Base-by-base conservation (phyloP, 106 monocot species). In the Iris macrosiphon region DNA sequence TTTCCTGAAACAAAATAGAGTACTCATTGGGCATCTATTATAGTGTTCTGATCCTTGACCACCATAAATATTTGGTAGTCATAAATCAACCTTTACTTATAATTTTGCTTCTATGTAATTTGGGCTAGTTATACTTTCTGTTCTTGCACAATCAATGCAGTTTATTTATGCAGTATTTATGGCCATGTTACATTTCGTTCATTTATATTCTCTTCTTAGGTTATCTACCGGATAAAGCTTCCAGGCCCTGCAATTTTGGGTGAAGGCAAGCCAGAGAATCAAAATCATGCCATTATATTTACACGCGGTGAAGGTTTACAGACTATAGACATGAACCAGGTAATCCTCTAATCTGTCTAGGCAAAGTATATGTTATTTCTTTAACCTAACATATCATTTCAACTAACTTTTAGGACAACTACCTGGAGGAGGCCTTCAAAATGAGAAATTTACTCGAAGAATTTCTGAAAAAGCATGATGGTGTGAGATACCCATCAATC, bases 271-370 rank as follows among this genome's bases (percentile, higher is more conserved):
- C 88, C 93, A 46, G 93, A 94, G 76, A 94, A 94, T 62, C 93
- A 94, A 73, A 94, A 94, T 67, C 93, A 94, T 81, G 93, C 88
- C 27, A 81, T 88, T 49, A 88, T 94, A 57, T 94, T 94, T 48
- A 94, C 93, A 9, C 84, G 93, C 17, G 93, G 93, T 70, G 93
- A 94, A 88, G 93, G 88, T 45, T 70, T 94, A 35, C 93, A 94
- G 53, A 78, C 88, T 20, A 94, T 94, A 72, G 93, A 94, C 57
- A 94, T 94, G 93, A 94, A 94, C 60, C 93, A 94, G 84, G 93
- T 94, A 68, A 10, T 30, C 2, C 18, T 9, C 2, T 57, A 0
- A 32, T 52, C 18, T 32, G 32, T 32, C 32, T 18, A 23, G 7
- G n/a, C n/a, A n/a, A n/a, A n/a, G 8, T 29, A 24, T 49, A 6